Conservation (phyloP, 2,329 filamentous ascomycete species). For the Botrytis hyacinthi region DNA sequence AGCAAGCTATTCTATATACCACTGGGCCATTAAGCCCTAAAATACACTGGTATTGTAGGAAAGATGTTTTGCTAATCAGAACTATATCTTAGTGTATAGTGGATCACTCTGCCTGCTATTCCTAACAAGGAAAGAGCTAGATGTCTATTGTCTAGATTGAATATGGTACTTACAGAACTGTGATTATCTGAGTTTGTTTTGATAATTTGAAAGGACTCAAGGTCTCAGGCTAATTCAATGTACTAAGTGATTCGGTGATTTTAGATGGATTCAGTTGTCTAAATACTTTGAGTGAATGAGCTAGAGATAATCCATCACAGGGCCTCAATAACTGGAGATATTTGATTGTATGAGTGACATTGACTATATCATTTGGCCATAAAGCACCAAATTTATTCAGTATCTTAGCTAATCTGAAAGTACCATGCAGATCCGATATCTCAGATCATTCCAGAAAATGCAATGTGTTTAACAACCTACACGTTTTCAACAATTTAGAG, state of each 20-base stretch:
- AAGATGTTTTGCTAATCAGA: not conserved
- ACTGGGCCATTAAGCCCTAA: not conserved
- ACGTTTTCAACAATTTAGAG: no score
- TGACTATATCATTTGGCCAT: accelerated
- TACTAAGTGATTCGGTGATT: not conserved
- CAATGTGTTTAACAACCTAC: not conserved
- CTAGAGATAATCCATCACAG: accelerated
- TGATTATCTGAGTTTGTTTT: not conserved
- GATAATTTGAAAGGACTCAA: not conserved
- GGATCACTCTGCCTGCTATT: no score
- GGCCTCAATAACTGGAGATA: accelerated
- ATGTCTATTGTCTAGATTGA: not conserved
- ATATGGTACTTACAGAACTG: no score
- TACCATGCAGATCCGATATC: not conserved
- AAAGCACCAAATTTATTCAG: not conserved
- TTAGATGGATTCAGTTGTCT: not conserved
- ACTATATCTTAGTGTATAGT: not conserved
- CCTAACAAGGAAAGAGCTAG: not conserved
- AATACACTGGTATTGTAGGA: not conserved
- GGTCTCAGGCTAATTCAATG: no score
- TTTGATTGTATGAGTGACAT: not conserved
- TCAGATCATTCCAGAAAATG: not conserved
- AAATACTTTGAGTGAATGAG: not conserved
- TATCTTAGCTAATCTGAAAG: not conserved
- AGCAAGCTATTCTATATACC: not conserved